Base-by-base conservation (phyloP, 2,329 filamentous ascomycete genomes). In the Exserohilum turcica region DNA sequence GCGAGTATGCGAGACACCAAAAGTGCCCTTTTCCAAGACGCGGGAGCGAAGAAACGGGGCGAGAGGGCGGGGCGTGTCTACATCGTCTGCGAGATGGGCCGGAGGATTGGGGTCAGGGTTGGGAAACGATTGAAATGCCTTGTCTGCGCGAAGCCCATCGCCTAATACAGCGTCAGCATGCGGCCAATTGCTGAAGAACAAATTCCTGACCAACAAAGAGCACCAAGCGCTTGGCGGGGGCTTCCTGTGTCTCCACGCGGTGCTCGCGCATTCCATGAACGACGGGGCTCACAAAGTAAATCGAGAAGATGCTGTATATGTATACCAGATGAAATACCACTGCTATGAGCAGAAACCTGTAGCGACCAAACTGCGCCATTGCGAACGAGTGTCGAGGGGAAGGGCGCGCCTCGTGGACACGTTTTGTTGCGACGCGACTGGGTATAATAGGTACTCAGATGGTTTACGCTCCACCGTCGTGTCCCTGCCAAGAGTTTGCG, bases 211-310 rank as follows among this genome's bases (percentile, higher is more conserved):
- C 94, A 67, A 99, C 95, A 74, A 95, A 96, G 24, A 99, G 84
- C 43, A 99, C 89, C 52, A 99, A 82, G 59, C 94, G 86, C 75
- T 94, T 91, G 5, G 95, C 93, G 1, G 94, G 94, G 18, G 92
- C 84, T 74, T 88, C 86, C 44, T 83, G 78, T 49, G 87, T 82
- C 54, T 92, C 84, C 32, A 95, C 81, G 39, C 80, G 78, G 76
- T 91, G 92, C 55, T 92, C 84, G 68, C 84, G 86, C 94, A 99
- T 99, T 71, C 94, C 94, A 79, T 88, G 90, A 48, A 97, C 94
- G 65, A 99, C 94, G 18, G 94, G 94, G 73, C 92, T 97, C 71
- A 97, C 92, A 72, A 99, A 99, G 78, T 99, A 97, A 60, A 97
- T 94, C 10, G 31, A 35, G 78, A 99, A 99, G 69, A 97, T 97